A percentile compares a stretch with the other conserved stretches of the same genome.
phyloP scores from a whole-genome alignment of 2,329 filamentous ascomycete genomes.

The Rutstroemia sp. region DNA sequence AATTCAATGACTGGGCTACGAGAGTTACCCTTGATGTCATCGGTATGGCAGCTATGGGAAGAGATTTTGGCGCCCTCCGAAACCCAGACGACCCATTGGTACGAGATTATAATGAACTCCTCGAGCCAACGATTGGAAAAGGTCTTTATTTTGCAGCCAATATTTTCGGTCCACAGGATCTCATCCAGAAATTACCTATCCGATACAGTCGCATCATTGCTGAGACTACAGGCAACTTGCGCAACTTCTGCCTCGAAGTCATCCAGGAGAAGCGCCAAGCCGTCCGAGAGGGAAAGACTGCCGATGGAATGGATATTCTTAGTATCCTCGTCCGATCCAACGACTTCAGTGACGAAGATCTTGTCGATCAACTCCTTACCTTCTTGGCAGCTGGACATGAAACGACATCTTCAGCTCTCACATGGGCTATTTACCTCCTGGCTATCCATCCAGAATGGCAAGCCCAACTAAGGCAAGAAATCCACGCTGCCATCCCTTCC shows the following conservation, averaged over 20 bases:
- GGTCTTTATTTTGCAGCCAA: slow-evolving; percentile 48
- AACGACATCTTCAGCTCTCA: slow-evolving; percentile 66
- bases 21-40: slow-evolving; percentile 68
- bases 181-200: slow-evolving; percentile 58
- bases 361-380: slow-evolving; percentile 82
- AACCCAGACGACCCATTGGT: slow-evolving; percentile 53
- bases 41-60: slow-evolving; percentile 62
- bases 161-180: slow-evolving; percentile 52
- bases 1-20: slow-evolving; percentile 55
- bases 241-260: slow-evolving; percentile 57
- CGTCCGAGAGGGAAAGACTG: slow-evolving; percentile 30
- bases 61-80: slow-evolving; percentile 58
- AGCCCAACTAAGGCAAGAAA: slow-evolving; percentile 50
- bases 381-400: slow-evolving; percentile 77
- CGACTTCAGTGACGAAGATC: slow-evolving; percentile 65
- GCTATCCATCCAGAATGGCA: slow-evolving; percentile 52
- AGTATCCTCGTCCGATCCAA: slow-evolving; percentile 70
- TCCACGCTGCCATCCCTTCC: slow-evolving; percentile 46
- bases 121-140: slow-evolving; percentile 43
- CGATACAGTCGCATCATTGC: slow-evolving; percentile 58
- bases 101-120: slow-evolving; percentile 46
- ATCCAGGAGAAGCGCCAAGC: slow-evolving; percentile 57
- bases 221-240: slow-evolving; percentile 48
- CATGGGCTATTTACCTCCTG: slow-evolving; percentile 61
- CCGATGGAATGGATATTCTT: slow-evolving; percentile 57